These are phyloP conservation scores for Fomitopsis serialis DNA, from an alignment of 768 basidiomycete genomes.

Conservation along the genomic window DNA sequence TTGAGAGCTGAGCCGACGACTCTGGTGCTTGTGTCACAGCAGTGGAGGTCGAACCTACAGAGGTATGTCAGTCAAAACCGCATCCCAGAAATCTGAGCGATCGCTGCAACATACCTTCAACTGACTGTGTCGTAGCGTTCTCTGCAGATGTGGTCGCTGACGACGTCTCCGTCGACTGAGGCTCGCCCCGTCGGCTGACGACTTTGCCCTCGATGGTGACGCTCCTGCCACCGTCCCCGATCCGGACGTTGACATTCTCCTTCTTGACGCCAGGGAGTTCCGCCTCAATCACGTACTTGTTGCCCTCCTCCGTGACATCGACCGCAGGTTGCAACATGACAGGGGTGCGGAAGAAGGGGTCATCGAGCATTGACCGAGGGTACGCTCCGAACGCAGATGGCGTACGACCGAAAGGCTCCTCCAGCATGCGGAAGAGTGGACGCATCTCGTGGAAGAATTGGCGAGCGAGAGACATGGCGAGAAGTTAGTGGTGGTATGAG, in stretches of 20 bases:
- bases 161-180: slow-evolving; percentile 1
- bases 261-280: slow-evolving; percentile 77
- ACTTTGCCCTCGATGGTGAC: slow-evolving; percentile 69
- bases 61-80: slow-evolving; percentile 2
- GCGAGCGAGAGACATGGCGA: slow-evolving; percentile 22
- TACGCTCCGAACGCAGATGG: slow-evolving; percentile 18
- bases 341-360: slow-evolving; percentile 41
- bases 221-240: slow-evolving; percentile 66
- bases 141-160: neutral
- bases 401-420: slow-evolving; percentile 54
- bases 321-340: slow-evolving; percentile 45
- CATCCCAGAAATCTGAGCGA: neutral
- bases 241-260: slow-evolving; percentile 65
- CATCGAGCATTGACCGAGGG: slow-evolving; percentile 38
- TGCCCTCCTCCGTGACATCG: slow-evolving; percentile 61
- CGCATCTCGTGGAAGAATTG: slow-evolving; percentile 57
- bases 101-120: slow-evolving; percentile 12
- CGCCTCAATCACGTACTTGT: slow-evolving; percentile 65
- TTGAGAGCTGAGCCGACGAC: slow-evolving; percentile 45
- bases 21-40: slow-evolving; percentile 16
- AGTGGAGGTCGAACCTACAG: slow-evolving; percentile 14
- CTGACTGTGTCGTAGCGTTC: slow-evolving; percentile 14
- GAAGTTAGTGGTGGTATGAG: neutral
- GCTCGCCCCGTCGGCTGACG: slow-evolving; percentile 23
- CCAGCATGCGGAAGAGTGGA: slow-evolving; percentile 71